Evolutionary conservation across 2,329 filamentous ascomycete genomes (phyloP), one percentile per base, ranked within the genome.

Genomic region (Hypoxylon sp.): DNA sequence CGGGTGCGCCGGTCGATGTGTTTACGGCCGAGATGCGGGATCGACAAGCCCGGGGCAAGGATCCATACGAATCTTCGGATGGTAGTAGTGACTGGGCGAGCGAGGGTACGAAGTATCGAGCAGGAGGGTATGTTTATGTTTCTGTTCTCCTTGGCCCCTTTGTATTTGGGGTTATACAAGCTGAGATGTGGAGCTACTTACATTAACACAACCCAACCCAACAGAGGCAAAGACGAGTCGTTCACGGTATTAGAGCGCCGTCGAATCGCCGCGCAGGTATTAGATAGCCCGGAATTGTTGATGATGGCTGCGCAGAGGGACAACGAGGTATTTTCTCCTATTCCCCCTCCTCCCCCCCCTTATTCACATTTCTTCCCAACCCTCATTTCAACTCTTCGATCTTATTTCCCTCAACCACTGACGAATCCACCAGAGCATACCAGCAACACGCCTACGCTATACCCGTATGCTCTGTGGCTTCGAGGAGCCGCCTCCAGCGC

Each of bases 241-340:
- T 85, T 82, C 65, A 78, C 78, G 51, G 77, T 78, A 13, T 71
- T 75, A 3, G 83, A 87, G 68, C 78, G 80, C 3, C 82, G 83
- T 13, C 80, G 83, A 48, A 81, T 83, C 67, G 88, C 88, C 11
- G 79, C 84, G 19, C 79, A 83, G 10, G 82, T 89, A 41, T 82
- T 90, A 2, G 85, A 87, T 68, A 83, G 77, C 25, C 87, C 87
- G 0, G 87, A 90, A 73, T 78, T 86, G 61, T 78, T 90, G 51
- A 86, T 88, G 82, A 88, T 87, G 80, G 83, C 87, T 45, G 85
- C 88, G 1, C 82, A 85, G 69, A 83, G 83, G 68, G 81, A 81
- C 30, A 82, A 82, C 32, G 84, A 88, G 71, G 88, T 90, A 75
- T 72, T 85, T 51, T 32, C 13, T 52, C 34, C 19, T 38, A 36